phyloP scores from a whole-genome alignment of 805 yeast species.

The Grigorovia transvaalensis region DNA sequence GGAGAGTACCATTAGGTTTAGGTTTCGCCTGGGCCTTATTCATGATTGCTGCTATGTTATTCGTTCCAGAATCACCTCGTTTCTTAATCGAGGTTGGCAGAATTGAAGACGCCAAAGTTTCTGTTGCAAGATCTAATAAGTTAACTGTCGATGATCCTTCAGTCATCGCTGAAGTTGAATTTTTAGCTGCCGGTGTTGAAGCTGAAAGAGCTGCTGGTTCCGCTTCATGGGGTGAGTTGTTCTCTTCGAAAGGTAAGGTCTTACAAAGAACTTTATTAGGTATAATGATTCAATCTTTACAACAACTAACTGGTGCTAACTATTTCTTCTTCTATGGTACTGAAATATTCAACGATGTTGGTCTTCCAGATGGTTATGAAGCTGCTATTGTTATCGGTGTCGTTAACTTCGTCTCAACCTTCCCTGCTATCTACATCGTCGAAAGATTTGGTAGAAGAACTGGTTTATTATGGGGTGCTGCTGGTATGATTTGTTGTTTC shows the following conservation, averaged over 20 bases:
- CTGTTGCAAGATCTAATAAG: conserved; percentile 53
- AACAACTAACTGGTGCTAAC: conserved; percentile 53
- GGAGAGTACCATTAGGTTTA: conserved; percentile 65
- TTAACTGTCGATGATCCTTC: conserved; percentile 43
- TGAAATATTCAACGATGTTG: conserved; percentile 51
- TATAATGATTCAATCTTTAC: conserved; percentile 46
- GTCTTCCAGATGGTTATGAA: conserved; percentile 47
- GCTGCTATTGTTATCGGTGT: conserved; percentile 52
- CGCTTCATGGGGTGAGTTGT: conserved; percentile 54
- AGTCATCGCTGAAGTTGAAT: conserved; percentile 47
- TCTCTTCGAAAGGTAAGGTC: conserved; percentile 62
- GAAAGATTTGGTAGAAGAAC: conserved; percentile 47
- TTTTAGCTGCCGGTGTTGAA: conserved; percentile 39
- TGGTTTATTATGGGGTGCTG: conserved; percentile 39
- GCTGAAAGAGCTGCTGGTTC: conserved; percentile 50
- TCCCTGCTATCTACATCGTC: conserved; percentile 41
- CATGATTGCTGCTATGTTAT: conserved; percentile 31
- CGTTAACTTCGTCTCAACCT: conserved; percentile 50
- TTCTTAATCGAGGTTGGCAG: conserved; percentile 46
- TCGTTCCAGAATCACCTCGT: conserved; percentile 70
- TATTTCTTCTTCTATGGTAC: conserved; percentile 62
- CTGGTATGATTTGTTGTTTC: conserved; percentile 38
- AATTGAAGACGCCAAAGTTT: conserved; percentile 51
- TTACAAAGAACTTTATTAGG: conserved; percentile 39
- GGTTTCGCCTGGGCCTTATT: conserved; percentile 38